These are phyloP conservation scores for Malbranchea cinnamomea DNA, from an alignment of 2,329 filamentous ascomycete species.

Conservation along the genomic window DNA sequence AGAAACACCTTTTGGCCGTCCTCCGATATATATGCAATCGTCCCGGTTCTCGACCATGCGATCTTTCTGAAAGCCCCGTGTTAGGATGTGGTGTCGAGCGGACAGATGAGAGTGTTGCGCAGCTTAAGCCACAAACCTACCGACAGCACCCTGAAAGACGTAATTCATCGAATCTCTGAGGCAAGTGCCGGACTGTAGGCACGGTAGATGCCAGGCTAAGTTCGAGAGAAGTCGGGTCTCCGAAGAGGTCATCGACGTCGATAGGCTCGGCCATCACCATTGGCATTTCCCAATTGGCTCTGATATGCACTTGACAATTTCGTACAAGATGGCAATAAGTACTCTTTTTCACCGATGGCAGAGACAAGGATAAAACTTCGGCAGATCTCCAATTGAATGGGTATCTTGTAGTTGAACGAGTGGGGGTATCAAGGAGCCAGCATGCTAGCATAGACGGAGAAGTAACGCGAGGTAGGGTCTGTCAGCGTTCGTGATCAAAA, in stretches of 20 bases:
- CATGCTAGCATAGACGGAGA: no score
- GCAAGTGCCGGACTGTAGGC: constrained; percentile 49
- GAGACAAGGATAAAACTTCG: no score
- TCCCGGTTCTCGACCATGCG: constrained; percentile 77
- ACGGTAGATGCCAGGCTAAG: constrained; percentile 41
- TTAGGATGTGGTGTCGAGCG: constrained; percentile 10
- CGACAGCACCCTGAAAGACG: constrained; percentile 64
- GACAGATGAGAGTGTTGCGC: background rate
- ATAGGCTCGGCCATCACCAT: constrained; percentile 43
- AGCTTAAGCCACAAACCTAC: constrained; percentile 47
- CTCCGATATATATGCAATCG: constrained; percentile 63
- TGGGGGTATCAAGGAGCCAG: no score
- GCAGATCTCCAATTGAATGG: no score
- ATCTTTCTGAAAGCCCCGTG: constrained; percentile 49
- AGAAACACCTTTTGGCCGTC: constrained; percentile 59
- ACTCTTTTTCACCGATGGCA: no score
- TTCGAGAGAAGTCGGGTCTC: constrained; percentile 44
- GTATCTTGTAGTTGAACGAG: no score
- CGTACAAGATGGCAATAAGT: no score
- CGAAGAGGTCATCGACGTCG: constrained; percentile 61
- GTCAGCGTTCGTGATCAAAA: no score
- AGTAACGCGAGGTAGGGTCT: no score
- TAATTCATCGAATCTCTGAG: constrained; percentile 61
- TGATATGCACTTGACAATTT: no score
- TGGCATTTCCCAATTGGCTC: no score